Conservation (phyloP, 169 alveolate species). For the Cryptosporidium ubiquitum region DNA sequence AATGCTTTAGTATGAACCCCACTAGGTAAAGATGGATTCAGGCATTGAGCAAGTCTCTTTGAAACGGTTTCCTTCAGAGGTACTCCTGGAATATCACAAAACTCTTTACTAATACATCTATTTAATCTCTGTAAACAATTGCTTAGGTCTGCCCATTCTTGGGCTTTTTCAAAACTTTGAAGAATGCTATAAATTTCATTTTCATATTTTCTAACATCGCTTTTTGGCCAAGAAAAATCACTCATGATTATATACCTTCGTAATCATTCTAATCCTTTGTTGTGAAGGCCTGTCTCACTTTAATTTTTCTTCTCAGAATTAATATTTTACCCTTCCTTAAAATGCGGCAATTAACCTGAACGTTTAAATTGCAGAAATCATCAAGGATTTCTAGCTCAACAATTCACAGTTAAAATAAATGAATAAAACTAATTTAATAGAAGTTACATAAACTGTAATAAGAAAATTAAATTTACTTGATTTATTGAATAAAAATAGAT, state of each 20-base stretch:
- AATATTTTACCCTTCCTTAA: background rate
- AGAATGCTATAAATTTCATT: constrained; percentile 81
- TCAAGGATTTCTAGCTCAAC: background rate
- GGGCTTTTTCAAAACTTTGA: constrained; percentile 89
- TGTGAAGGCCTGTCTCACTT: background rate
- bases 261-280: background rate
- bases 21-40: constrained; percentile 91
- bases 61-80: constrained; percentile 87
- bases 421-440: background rate
- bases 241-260: constrained; percentile 1
- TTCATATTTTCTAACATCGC: constrained; percentile 76
- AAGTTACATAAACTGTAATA: background rate
- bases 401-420: background rate
- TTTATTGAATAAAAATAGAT: background rate
- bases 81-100: constrained; percentile 77
- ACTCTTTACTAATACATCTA: constrained; percentile 82
- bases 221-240: constrained; percentile 54
- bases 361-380: background rate
- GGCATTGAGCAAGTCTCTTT: constrained; percentile 91
- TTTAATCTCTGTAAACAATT: constrained; percentile 87
- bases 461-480: background rate
- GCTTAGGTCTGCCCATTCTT: constrained; percentile 94
- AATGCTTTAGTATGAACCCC: constrained; percentile 92
- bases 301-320: background rate
- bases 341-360: background rate